These are phyloP conservation scores for Exophiala oligosperma DNA, from an alignment of 2,329 filamentous ascomycete genomes.

Conservation along the genomic window DNA sequence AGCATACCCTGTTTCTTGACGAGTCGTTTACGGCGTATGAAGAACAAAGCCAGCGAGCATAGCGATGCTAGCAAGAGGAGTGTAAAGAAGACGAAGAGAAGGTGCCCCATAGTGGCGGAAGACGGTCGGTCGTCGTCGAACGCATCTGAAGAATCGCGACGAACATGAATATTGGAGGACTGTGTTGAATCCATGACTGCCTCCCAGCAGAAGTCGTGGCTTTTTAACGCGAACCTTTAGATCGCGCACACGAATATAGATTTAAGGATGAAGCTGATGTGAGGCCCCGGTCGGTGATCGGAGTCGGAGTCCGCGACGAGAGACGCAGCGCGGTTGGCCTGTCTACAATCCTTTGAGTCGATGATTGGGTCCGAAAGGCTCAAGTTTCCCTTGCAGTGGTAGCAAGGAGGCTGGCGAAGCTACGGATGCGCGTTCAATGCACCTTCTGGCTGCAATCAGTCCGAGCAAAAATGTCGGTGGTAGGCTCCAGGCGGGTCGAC, in stretches of 20 bases:
- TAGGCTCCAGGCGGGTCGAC: constrained; percentile 16
- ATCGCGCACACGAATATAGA: constrained; percentile 25
- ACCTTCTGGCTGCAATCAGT: constrained; percentile 11
- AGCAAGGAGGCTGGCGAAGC: background rate
- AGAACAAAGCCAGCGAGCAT: constrained; percentile 66
- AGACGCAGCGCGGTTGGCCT: constrained; percentile 10
- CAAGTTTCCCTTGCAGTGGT: background rate
- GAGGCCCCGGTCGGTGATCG: constrained; percentile 16
- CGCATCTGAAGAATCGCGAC: constrained; percentile 31
- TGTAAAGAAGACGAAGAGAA: constrained; percentile 76
- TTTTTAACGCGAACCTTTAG: constrained; percentile 16
- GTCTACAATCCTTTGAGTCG: background rate
- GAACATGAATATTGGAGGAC: constrained; percentile 3
- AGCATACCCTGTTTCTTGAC: constrained; percentile 54
- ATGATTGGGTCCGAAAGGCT: background rate
- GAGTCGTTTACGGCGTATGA: constrained; percentile 69
- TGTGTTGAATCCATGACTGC: constrained; percentile 21
- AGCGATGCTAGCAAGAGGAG: constrained; percentile 72
- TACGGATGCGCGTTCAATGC: constrained; percentile 6
- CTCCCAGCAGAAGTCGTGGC: constrained; percentile 7
- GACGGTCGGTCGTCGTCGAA: constrained; percentile 49
- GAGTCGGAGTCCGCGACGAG: constrained; percentile 11
- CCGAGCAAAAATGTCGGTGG: constrained; percentile 4
- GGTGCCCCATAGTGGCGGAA: constrained; percentile 65
- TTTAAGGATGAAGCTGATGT: constrained; percentile 18